Evolutionary conservation across 2,329 filamentous ascomycete genomes (phyloP), one percentile per base, ranked within the genome.

Genomic region (Nothophaeocryptopus gaeumannii): DNA sequence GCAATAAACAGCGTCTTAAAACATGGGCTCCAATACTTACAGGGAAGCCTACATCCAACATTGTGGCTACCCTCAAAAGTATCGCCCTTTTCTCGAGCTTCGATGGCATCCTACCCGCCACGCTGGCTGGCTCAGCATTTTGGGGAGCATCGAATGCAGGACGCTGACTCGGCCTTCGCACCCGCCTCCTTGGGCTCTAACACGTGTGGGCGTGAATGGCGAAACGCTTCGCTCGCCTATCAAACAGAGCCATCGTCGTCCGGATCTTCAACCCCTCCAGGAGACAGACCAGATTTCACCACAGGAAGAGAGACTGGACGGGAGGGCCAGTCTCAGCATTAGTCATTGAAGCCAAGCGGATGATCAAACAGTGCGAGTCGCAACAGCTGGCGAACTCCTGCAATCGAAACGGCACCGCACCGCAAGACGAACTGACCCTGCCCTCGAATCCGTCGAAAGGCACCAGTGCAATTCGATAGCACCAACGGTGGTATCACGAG

Each of bases 41-140:
- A 14, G 14, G 31, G 39, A 26, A 29, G 29, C 33, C 39, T n/a
- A 13, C 39, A 26, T 16, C 13, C 29, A 42, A 15, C 39, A 42
- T 5, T 14, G 15, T 42, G 39, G 30, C 13, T 32, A 26, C 11
- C 11, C 12, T 26, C 7, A 42, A 16, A 42, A 42, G 39, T 14
- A 42, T 42, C 39, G 31, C 39, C 39, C 16, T 13, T 41, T 41
- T 41, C 16, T 15, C 30, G 20, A 26, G 11, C 39, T 41, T 31
- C 30, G 26, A 31, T 45, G 44, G 29, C 39, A 47, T 51, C 41
- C 42, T 51, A 15, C 44, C 49, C 44, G 50, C 36, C 36, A 34
- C 35, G 38, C 39, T 47, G 50, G 35, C 44, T 33, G 38, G 39
- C 34, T 34, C 43, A 29, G 43, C 39, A 38, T 30, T 11, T 33